phyloP scores from a whole-genome alignment of 1,284 basidiomycete genomes.

The Erythrobasidium hasegawianum region DNA sequence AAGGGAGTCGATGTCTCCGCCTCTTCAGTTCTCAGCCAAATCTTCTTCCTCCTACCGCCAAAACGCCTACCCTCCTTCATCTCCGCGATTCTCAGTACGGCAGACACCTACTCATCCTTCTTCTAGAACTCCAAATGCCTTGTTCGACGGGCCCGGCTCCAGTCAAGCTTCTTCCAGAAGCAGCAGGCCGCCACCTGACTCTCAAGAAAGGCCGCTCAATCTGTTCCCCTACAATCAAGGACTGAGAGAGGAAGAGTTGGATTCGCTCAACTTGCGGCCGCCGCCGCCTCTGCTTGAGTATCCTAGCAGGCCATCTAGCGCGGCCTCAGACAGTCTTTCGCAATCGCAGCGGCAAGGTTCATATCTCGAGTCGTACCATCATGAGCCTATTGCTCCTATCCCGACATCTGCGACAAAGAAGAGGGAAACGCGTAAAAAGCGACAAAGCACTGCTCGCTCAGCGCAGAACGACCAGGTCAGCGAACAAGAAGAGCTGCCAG shows the following conservation, averaged over 20 bases:
- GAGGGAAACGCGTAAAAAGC: background rate
- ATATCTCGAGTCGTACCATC: background rate
- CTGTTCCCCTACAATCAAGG: conserved; percentile 2
- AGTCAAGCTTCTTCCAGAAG: conserved; percentile 10
- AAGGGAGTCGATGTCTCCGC: background rate
- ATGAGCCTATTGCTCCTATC: background rate
- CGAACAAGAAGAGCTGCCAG: background rate
- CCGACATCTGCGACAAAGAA: too few relatives aligned
- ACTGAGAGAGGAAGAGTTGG: background rate
- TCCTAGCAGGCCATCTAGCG: background rate
- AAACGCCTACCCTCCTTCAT: background rate
- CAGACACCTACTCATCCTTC: too few relatives aligned
- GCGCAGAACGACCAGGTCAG: background rate
- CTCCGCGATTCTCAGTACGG: background rate
- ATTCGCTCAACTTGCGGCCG: background rate
- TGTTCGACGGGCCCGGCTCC: conserved; percentile 1
- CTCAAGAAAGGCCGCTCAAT: background rate
- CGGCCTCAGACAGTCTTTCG: background rate
- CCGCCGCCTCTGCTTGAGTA: background rate
- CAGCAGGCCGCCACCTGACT: conserved; percentile 1
- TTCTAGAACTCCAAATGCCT: background rate
- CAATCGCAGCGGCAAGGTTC: background rate
- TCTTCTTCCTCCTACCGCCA: background rate
- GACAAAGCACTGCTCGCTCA: background rate
- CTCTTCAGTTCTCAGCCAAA: background rate